A percentile compares a stretch with the other conserved stretches of the same genome.
These are phyloP conservation scores for Apostasia ramifera DNA, from an alignment of 106 monocot species.

Conservation along the genomic window DNA sequence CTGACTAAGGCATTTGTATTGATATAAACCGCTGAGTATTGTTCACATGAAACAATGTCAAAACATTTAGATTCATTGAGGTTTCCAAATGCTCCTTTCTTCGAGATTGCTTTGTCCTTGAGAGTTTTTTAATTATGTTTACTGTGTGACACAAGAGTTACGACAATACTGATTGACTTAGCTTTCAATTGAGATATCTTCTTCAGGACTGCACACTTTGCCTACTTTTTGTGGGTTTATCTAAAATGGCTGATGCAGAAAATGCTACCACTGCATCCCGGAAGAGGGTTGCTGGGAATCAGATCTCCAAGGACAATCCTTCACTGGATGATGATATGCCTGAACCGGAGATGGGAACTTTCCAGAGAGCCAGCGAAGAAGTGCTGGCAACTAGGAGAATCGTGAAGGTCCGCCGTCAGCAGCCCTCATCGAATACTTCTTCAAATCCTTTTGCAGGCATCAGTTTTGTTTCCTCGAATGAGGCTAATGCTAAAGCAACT, in stretches of 20 bases:
- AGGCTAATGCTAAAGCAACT: constrained; percentile 12
- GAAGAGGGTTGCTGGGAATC: constrained; percentile 74
- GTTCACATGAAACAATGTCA: too few relatives aligned
- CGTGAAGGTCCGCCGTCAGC: constrained; percentile 70
- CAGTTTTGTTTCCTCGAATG: constrained; percentile 27
- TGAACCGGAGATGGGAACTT: constrained; percentile 82
- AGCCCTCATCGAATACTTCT: constrained; percentile 22
- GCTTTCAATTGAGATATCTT: too few relatives aligned
- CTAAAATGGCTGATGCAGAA: constrained; percentile 60
- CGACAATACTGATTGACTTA: too few relatives aligned
- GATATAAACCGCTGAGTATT: too few relatives aligned
- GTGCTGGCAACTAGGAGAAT: constrained; percentile 85
- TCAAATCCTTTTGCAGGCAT: constrained; percentile 80
- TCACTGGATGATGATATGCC: constrained; percentile 56
- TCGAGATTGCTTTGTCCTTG: too few relatives aligned
- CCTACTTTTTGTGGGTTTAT: too few relatives aligned
- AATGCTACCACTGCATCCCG: constrained; percentile 32
- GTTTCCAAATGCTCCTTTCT: too few relatives aligned
- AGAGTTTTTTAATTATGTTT: too few relatives aligned
- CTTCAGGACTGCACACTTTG: too few relatives aligned
- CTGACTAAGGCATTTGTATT: too few relatives aligned
- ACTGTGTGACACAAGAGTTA: too few relatives aligned
- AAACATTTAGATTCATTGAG: too few relatives aligned
- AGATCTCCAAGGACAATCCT: constrained; percentile 60
- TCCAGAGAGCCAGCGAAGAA: constrained; percentile 78